Conservation (phyloP, 2,329 filamentous ascomycete genomes). For the Cladosporium sp. region DNA sequence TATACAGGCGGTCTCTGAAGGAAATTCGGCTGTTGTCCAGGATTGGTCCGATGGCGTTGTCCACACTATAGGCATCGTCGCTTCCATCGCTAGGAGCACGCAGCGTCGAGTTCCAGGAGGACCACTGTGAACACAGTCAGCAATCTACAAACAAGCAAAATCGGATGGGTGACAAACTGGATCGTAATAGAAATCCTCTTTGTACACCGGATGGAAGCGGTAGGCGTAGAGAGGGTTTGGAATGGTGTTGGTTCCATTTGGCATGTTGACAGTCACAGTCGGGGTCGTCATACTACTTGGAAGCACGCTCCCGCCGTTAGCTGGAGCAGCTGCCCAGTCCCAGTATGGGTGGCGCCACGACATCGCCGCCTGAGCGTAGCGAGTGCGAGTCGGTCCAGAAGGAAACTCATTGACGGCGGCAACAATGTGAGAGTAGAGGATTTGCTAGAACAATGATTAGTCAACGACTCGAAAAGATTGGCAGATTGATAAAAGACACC, state of each 20-base stretch:
- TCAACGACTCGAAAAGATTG: background rate
- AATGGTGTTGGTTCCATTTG: conserved; percentile 31
- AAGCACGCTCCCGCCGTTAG: conserved; percentile 29
- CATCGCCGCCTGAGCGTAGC: conserved; percentile 38
- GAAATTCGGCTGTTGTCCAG: conserved; percentile 51
- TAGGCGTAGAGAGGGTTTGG: conserved; percentile 34
- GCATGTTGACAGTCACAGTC: conserved; percentile 34
- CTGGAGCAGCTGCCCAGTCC: conserved; percentile 43
- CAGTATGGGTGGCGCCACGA: conserved; percentile 45
- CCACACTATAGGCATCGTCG: conserved; percentile 52
- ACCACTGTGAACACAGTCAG: conserved; percentile 44
- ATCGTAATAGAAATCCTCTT: conserved; percentile 53
- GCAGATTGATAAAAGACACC: background rate
- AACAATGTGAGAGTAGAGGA: conserved; percentile 37
- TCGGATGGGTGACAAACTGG: conserved; percentile 49
- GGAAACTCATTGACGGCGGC: conserved; percentile 42
- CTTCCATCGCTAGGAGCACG: conserved; percentile 48
- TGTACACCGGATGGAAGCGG: conserved; percentile 50
- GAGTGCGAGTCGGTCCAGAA: conserved; percentile 30
- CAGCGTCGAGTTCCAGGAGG: conserved; percentile 57
- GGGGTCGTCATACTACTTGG: conserved; percentile 38
- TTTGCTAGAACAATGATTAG: conserved; percentile 34
- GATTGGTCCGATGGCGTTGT: conserved; percentile 51
- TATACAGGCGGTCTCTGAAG: conserved; percentile 60
- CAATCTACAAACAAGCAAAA: background rate